A percentile compares a stretch with the other conserved stretches of the same genome.
Evolutionary conservation across 2,329 filamentous ascomycete species (phyloP).

Genomic region (Arthrobotrys pseudoclavata): DNA sequence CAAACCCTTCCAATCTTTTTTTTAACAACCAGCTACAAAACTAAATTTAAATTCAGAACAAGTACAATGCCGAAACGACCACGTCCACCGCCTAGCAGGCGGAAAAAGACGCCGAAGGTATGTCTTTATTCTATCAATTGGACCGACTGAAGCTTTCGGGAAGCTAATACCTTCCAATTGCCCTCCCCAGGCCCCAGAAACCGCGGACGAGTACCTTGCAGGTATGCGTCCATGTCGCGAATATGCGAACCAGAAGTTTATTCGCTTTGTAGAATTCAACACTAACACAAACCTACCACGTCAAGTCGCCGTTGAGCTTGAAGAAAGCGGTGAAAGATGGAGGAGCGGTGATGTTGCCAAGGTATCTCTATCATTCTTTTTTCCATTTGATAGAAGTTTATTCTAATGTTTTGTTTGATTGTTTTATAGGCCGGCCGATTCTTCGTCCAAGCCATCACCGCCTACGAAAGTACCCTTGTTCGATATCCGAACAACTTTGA

Average conservation of each 20-base stretch:
- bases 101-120: slow-evolving; percentile 57
- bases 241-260: background rate
- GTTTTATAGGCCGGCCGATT: slow-evolving; percentile 61
- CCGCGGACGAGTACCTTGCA: slow-evolving; percentile 53
- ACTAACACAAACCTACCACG: background rate
- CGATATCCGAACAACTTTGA: slow-evolving; percentile 61
- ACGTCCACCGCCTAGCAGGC: slow-evolving; percentile 37
- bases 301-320: slow-evolving; percentile 62
- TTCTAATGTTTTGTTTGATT: too few species aligned
- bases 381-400: background rate
- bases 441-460: slow-evolving; percentile 62
- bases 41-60: background rate
- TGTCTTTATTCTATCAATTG: slow-evolving; percentile 4
- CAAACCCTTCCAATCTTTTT: slow-evolving; percentile 18
- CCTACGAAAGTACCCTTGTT: slow-evolving; percentile 60
- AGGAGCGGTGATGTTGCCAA: slow-evolving; percentile 62
- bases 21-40: background rate
- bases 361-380: slow-evolving; percentile 7
- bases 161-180: slow-evolving; percentile 16
- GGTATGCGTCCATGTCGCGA: slow-evolving; percentile 4
- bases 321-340: slow-evolving; percentile 64
- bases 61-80: slow-evolving; percentile 55
- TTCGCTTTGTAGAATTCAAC: background rate
- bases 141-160: background rate
- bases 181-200: slow-evolving; percentile 41